Evolutionary conservation across 306 rosid genomes (phyloP).

Genomic region (Coriaria nepalensis): DNA sequence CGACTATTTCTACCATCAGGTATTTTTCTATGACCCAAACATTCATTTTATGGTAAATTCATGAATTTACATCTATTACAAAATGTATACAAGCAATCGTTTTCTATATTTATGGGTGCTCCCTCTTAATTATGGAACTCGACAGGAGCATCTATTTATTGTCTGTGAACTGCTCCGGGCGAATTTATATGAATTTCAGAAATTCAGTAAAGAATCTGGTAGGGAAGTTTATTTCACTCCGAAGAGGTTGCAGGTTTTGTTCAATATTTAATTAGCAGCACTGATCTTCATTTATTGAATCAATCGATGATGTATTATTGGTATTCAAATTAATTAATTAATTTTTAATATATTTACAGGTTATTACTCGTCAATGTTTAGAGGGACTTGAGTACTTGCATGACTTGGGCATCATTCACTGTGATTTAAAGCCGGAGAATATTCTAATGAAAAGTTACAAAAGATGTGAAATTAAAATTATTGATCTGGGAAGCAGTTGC

Average conservation of each 20-base stretch:
- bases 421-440: constrained; percentile 95
- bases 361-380: constrained; percentile 75
- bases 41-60: too few species aligned
- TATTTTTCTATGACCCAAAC: too few species aligned
- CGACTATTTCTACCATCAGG: constrained; percentile 95
- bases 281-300: too few species aligned
- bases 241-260: constrained; percentile 82
- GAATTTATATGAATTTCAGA: constrained; percentile 88
- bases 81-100: too few species aligned
- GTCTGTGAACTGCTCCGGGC: constrained; percentile 90
- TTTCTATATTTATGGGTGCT: too few species aligned
- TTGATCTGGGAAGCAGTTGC: constrained; percentile 98
- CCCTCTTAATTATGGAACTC: neutral
- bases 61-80: too few species aligned
- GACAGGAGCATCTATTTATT: constrained; percentile 88
- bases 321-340: too few species aligned
- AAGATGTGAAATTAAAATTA: constrained; percentile 80
- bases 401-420: constrained; percentile 77
- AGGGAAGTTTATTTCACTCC: constrained; percentile 72
- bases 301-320: too few species aligned
- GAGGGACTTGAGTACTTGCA: constrained; percentile 91
- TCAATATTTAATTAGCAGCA: too few species aligned
- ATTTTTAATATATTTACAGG: too few species aligned
- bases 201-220: constrained; percentile 87
- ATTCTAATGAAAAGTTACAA: constrained; percentile 75